A percentile compares a stretch with the other conserved stretches of the same genome.
Evolutionary conservation across 495 filamentous ascomycete species (phyloP).

Genomic region (Neurospora tetrasperma): DNA sequence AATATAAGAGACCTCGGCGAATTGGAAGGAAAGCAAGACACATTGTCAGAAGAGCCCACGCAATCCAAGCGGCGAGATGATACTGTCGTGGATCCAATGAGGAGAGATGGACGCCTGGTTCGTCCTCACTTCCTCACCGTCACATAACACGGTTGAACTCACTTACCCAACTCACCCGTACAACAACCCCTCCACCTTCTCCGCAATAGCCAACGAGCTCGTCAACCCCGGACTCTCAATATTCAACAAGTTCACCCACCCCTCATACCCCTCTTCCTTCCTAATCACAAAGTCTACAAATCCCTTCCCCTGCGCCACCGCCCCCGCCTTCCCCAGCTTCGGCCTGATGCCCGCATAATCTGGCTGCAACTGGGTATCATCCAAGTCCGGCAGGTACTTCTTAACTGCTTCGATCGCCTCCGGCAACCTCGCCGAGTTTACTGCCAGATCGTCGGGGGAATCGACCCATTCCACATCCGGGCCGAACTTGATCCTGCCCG

Average conservation of each 20-base stretch:
- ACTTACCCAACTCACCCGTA: slow-evolving; percentile 35
- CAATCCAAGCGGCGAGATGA: not conserved
- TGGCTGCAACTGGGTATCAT: slow-evolving; percentile 52
- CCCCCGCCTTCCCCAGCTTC: slow-evolving; percentile 59
- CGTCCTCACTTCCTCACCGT: not conserved
- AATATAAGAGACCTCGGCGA: not conserved
- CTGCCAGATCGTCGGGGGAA: slow-evolving; percentile 25
- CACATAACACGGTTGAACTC: not conserved
- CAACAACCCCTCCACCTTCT: slow-evolving; percentile 65
- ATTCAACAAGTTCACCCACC: slow-evolving; percentile 86
- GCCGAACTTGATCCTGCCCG: slow-evolving; percentile 78
- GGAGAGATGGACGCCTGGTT: not conserved
- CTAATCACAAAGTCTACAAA: slow-evolving; percentile 82
- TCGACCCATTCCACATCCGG: slow-evolving; percentile 93
- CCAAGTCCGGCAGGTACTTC: slow-evolving; percentile 66
- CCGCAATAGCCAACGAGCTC: slow-evolving; percentile 77
- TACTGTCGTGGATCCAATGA: not conserved
- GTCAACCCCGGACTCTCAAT: slow-evolving; percentile 96
- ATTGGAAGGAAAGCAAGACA: not conserved
- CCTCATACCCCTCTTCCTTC: slow-evolving; percentile 68
- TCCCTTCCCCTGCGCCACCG: slow-evolving; percentile 43
- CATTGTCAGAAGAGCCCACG: not conserved
- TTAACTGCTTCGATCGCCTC: slow-evolving; percentile 64
- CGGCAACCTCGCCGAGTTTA: slow-evolving; percentile 46
- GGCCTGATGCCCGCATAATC: slow-evolving; percentile 91